Conservation (phyloP, 2,329 filamentous ascomycete species). For the Arachnomyces sp. region DNA sequence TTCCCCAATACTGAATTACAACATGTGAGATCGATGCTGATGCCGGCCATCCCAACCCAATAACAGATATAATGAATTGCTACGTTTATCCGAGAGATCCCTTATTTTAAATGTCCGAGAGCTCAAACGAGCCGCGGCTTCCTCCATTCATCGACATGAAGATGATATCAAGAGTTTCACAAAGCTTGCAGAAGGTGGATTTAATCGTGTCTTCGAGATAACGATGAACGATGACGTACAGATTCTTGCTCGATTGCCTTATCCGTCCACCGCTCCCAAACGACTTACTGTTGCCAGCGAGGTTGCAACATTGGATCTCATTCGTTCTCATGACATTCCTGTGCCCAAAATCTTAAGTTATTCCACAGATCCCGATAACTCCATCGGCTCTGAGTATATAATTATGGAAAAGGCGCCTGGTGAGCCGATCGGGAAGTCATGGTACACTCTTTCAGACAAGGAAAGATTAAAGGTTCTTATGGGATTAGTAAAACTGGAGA, state of each 20-base stretch:
- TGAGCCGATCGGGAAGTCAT: conserved; percentile 12
- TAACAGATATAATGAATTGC: conserved; percentile 13
- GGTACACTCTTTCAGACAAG: conserved; percentile 15
- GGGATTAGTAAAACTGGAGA: conserved; percentile 15
- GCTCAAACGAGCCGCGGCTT: conserved; percentile 12
- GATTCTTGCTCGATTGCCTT: conserved; percentile 17
- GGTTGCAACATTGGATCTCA: conserved; percentile 17
- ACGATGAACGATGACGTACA: conserved; percentile 18
- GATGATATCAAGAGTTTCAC: conserved; percentile 14
- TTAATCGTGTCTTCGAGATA: conserved; percentile 8
- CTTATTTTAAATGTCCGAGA: conserved; percentile 16
- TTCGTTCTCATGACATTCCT: conserved; percentile 16
- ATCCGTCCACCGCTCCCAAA: conserved; percentile 14
- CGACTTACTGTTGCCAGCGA: conserved; percentile 18
- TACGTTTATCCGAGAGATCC: conserved; percentile 12
- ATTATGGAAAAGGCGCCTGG: conserved; percentile 18
- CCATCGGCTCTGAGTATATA: conserved; percentile 21
- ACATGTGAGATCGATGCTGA: not conserved
- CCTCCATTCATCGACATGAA: conserved; percentile 4
- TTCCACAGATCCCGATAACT: conserved; percentile 15
- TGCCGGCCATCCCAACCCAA: too few species aligned
- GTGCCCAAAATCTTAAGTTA: conserved; percentile 17
- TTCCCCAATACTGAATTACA: not conserved
- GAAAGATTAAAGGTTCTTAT: conserved; percentile 13
- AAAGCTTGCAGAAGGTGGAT: conserved; percentile 1